These are phyloP conservation scores for Neofusicoccum cordaticola DNA, from an alignment of 2,329 filamentous ascomycete species.

Conservation along the genomic window DNA sequence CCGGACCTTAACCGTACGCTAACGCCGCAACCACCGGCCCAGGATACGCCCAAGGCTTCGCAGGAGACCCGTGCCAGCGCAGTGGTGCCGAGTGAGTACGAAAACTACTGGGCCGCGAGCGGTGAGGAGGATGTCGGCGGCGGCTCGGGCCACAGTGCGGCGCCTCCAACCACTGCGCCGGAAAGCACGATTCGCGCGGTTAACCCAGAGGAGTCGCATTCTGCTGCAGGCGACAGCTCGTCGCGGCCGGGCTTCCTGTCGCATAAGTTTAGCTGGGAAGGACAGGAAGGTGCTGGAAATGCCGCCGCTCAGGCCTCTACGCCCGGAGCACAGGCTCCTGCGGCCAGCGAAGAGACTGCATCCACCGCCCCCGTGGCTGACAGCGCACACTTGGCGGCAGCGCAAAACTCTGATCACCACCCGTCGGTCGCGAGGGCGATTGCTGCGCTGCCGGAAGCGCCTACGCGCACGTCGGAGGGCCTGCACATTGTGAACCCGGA, in stretches of 20 bases:
- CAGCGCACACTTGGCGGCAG: not conserved
- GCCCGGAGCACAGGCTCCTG: constrained; percentile 1
- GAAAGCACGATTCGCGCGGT: constrained; percentile 11
- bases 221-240: constrained; percentile 3
- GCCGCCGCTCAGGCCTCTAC: constrained; percentile 10
- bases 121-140: constrained; percentile 26
- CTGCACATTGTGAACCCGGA: constrained; percentile 21
- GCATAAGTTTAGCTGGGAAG: constrained; percentile 40
- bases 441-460: constrained; percentile 7
- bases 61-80: constrained; percentile 55
- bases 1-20: not conserved
- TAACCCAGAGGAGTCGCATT: not conserved
- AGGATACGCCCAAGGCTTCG: constrained; percentile 16
- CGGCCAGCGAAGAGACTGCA: not conserved
- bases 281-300: constrained; percentile 18
- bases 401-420: not conserved
- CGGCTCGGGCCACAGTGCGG: not conserved
- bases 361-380: not conserved
- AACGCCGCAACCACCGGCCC: not conserved
- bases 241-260: constrained; percentile 21
- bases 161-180: not conserved
- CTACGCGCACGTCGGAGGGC: constrained; percentile 7
- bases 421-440: constrained; percentile 11
- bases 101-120: constrained; percentile 61
- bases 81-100: constrained; percentile 65